Conservation (phyloP, 768 basidiomycete genomes). For the Rhizopogon rudus region DNA sequence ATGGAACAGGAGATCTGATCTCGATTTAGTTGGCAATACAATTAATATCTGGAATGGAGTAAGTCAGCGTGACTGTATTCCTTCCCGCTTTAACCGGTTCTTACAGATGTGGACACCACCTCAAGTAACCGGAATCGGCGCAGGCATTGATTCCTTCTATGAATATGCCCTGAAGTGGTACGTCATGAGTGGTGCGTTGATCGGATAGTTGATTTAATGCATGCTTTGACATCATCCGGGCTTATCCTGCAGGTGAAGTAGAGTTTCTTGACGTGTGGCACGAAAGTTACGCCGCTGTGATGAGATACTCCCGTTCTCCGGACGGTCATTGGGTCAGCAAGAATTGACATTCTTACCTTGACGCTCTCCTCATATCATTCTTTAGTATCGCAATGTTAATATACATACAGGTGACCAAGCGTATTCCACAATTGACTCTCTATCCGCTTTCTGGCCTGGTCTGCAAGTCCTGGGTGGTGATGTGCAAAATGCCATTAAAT, state of each 20-base stretch:
- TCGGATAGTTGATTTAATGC: constrained; percentile 3
- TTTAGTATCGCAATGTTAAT: constrained; percentile 81
- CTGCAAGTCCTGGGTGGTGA: constrained; percentile 86
- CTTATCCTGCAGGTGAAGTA: constrained; percentile 50
- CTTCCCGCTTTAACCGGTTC: constrained; percentile 5
- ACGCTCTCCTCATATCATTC: background rate
- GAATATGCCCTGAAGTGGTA: constrained; percentile 95
- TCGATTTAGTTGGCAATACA: constrained; percentile 86
- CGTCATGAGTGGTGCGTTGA: constrained; percentile 64
- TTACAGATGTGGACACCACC: constrained; percentile 65
- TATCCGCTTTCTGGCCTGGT: constrained; percentile 98
- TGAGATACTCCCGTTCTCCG: constrained; percentile 74
- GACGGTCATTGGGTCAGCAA: constrained; percentile 82
- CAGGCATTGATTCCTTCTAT: constrained; percentile 94
- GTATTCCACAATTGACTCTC: constrained; percentile 82
- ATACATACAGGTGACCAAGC: constrained; percentile 72
- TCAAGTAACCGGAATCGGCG: constrained; percentile 79
- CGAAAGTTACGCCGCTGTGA: constrained; percentile 76
- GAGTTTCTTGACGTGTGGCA: constrained; percentile 84
- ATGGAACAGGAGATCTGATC: constrained; percentile 86
- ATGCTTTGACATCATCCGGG: constrained; percentile 11
- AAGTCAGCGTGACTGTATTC: constrained; percentile 17
- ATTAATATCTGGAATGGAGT: constrained; percentile 83
- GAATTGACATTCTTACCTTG: background rate
- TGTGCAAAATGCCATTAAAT: constrained; percentile 83